These are phyloP conservation scores for Citrus glauca DNA, from an alignment of 345 rosid genomes.

Conservation along the genomic window DNA sequence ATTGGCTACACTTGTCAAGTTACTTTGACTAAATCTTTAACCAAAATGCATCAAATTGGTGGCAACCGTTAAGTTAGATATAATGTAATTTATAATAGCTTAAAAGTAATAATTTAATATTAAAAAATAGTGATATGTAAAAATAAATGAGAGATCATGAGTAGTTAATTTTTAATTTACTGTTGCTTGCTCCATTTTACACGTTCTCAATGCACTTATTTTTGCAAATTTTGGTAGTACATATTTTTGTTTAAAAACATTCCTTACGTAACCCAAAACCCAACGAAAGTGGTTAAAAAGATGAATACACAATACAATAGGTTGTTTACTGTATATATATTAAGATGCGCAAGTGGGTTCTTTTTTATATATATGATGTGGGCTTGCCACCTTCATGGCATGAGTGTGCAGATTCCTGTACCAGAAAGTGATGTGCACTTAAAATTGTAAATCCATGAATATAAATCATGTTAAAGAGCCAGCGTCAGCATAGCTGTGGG, in stretches of 20 bases:
- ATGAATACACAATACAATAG: background rate
- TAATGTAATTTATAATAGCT: too few relatives aligned
- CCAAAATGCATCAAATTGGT: background rate
- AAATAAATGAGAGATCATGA: too few relatives aligned
- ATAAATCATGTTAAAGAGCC: conserved; percentile 21
- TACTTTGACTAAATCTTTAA: background rate
- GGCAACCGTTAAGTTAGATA: background rate
- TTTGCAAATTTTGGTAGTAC: background rate
- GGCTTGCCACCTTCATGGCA: conserved; percentile 37
- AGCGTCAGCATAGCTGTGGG: conserved; percentile 21
- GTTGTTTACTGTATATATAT: background rate
- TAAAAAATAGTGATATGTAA: too few relatives aligned
- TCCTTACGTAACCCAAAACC: background rate
- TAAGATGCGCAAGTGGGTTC: conserved; percentile 12
- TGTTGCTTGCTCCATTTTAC: background rate
- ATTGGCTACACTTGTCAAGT: background rate
- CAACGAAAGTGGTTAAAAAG: background rate
- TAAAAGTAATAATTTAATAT: too few relatives aligned
- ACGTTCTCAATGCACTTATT: background rate
- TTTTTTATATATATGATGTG: conserved; percentile 25
- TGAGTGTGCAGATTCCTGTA: conserved; percentile 26
- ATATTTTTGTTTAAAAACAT: background rate
- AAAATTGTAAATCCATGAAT: conserved; percentile 9
- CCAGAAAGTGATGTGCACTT: conserved; percentile 31
- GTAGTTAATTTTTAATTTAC: too few relatives aligned